Conservation (phyloP, 371 early-diverging fungal genomes). For the Enterospora canceri region DNA sequence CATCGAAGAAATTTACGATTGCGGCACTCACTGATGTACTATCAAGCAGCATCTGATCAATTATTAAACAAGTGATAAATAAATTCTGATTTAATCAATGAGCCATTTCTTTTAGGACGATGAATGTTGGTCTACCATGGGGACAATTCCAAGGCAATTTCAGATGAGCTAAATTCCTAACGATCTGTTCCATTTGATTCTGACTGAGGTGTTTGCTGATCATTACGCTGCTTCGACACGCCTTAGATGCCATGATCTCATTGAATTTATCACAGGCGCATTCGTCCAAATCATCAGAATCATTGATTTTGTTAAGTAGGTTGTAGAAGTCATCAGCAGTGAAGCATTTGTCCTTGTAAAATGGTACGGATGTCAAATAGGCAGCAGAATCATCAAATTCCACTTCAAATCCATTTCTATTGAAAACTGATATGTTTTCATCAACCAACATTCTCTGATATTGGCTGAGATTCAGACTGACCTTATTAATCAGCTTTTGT, state of each 20-base stretch:
- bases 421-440: constrained; percentile 63
- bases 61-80: not conserved
- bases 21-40: not conserved
- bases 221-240: constrained; percentile 63
- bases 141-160: constrained; percentile 70
- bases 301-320: constrained; percentile 25
- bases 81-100: not conserved
- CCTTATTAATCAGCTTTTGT: constrained; percentile 62
- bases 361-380: constrained; percentile 32
- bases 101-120: constrained; percentile 26
- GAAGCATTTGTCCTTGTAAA: constrained; percentile 42
- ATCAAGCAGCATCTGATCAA: not conserved
- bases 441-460: constrained; percentile 67
- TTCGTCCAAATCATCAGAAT: constrained; percentile 22
- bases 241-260: constrained; percentile 59
- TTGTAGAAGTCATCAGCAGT: constrained; percentile 44
- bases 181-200: constrained; percentile 48
- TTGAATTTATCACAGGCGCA: constrained; percentile 10
- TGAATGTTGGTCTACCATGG: constrained; percentile 79
- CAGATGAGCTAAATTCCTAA: constrained; percentile 42
- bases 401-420: constrained; percentile 53
- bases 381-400: constrained; percentile 2
- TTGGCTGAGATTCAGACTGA: constrained; percentile 62
- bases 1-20: constrained; percentile 7
- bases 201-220: constrained; percentile 54